Conservation (phyloP, 2,329 filamentous ascomycete species). For the Fusarium sp. region DNA sequence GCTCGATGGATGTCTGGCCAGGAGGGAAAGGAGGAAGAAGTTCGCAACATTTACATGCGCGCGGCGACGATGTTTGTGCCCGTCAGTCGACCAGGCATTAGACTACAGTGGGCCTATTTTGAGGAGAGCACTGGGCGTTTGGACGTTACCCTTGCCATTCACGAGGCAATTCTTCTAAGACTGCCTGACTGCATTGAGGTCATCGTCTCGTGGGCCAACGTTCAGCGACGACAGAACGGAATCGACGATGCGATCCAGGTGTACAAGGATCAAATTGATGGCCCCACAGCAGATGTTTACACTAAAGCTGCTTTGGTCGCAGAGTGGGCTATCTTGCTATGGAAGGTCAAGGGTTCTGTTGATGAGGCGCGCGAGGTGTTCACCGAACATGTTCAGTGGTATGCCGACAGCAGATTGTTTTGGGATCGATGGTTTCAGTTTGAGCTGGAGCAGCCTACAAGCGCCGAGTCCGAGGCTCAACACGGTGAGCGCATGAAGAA, state of each 20-base stretch:
- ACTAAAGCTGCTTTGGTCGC: conserved; percentile 89
- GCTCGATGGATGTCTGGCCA: conserved; percentile 92
- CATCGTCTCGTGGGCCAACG: conserved; percentile 87
- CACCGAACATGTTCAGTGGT: conserved; percentile 84
- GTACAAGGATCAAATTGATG: conserved; percentile 84
- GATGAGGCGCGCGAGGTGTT: conserved; percentile 89
- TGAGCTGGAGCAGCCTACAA: conserved; percentile 85
- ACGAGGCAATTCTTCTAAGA: conserved; percentile 80
- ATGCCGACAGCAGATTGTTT: conserved; percentile 86
- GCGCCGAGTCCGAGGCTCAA: conserved; percentile 70
- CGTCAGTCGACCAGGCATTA: conserved; percentile 84
- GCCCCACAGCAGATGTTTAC: conserved; percentile 77
- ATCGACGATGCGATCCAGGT: conserved; percentile 87
- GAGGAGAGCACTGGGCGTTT: conserved; percentile 86
- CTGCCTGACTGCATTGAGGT: conserved; percentile 88
- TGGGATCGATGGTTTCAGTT: conserved; percentile 92
- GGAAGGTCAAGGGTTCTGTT: conserved; percentile 85
- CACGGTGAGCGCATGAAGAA: conserved; percentile 82
- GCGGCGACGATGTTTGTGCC: conserved; percentile 89
- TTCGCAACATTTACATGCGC: conserved; percentile 90
- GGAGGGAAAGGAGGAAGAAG: conserved; percentile 85
- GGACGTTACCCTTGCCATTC: conserved; percentile 85
- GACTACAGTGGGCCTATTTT: conserved; percentile 93
- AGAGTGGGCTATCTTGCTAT: conserved; percentile 88
- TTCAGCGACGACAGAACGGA: conserved; percentile 85